Evolutionary conservation across 2,329 filamentous ascomycete species (phyloP).

Genomic region (Paecilomyces dactylethromorphus): DNA sequence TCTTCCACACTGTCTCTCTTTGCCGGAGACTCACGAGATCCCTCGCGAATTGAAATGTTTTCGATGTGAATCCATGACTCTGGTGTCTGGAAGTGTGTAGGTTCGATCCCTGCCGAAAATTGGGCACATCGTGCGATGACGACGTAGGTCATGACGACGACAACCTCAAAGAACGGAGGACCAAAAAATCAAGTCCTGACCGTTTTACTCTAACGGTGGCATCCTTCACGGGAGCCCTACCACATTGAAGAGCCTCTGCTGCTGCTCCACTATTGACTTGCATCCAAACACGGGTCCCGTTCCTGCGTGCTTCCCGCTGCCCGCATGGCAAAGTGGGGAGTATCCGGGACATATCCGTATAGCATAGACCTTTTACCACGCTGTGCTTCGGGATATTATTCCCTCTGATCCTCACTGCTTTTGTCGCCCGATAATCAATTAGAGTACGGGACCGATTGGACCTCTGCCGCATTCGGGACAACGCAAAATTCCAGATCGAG

Average conservation of each 20-base stretch:
- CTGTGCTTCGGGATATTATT: too few relatives aligned
- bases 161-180: background rate
- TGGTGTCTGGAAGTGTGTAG: background rate
- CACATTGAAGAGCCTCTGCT: too few relatives aligned
- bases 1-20: background rate
- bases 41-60: background rate
- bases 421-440: too few relatives aligned
- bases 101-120: too few relatives aligned
- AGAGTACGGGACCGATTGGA: background rate
- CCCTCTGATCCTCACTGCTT: too few relatives aligned
- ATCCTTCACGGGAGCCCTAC: background rate
- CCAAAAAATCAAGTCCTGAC: background rate
- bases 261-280: background rate
- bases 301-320: background rate
- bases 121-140: background rate
- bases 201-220: background rate
- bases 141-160: background rate
- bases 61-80: background rate
- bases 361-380: background rate
- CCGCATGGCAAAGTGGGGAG: background rate
- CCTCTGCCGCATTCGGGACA: background rate
- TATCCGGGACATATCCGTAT: background rate
- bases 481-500: background rate
- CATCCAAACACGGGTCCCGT: background rate
- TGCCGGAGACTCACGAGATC: background rate